Percentiles rank a stretch among this genome's conserved stretches.
phyloP scores from a whole-genome alignment of 2,329 filamentous ascomycete species.

The Trichoderma sp. region DNA sequence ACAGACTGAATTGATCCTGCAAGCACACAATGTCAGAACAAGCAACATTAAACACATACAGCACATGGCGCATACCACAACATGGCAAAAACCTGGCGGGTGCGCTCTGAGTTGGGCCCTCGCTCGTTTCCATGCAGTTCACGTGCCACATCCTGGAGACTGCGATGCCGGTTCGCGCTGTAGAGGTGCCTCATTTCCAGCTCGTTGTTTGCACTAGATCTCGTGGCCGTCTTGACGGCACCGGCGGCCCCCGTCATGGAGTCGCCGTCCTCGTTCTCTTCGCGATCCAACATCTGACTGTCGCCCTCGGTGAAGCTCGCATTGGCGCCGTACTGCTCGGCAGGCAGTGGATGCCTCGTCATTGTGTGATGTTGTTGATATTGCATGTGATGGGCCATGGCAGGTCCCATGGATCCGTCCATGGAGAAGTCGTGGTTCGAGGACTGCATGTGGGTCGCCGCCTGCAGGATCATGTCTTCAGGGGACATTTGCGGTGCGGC shows the following conservation, averaged over 20 bases:
- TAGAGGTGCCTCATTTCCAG: conserved; percentile 76
- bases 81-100: conserved; percentile 85
- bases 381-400: conserved; percentile 42
- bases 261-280: conserved; percentile 58
- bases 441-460: conserved; percentile 54
- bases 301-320: conserved; percentile 58
- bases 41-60: background rate
- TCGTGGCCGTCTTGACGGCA: conserved; percentile 56
- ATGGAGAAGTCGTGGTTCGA: conserved; percentile 51
- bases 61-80: conserved; percentile 63
- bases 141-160: conserved; percentile 67
- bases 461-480: conserved; percentile 60
- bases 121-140: conserved; percentile 78
- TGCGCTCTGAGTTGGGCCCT: conserved; percentile 77
- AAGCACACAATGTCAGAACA: conserved; percentile 33
- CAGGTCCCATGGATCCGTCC: conserved; percentile 45
- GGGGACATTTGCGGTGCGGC: conserved; percentile 49
- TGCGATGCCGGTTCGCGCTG: conserved; percentile 64
- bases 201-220: conserved; percentile 76
- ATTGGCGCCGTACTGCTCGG: conserved; percentile 52
- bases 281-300: conserved; percentile 59
- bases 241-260: conserved; percentile 45
- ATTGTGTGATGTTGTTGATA: conserved; percentile 44
- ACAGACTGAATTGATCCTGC: conserved; percentile 72
- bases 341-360: conserved; percentile 51